Conservation (phyloP, 495 filamentous ascomycete species). For the Hypoxylon lienhwacheense region DNA sequence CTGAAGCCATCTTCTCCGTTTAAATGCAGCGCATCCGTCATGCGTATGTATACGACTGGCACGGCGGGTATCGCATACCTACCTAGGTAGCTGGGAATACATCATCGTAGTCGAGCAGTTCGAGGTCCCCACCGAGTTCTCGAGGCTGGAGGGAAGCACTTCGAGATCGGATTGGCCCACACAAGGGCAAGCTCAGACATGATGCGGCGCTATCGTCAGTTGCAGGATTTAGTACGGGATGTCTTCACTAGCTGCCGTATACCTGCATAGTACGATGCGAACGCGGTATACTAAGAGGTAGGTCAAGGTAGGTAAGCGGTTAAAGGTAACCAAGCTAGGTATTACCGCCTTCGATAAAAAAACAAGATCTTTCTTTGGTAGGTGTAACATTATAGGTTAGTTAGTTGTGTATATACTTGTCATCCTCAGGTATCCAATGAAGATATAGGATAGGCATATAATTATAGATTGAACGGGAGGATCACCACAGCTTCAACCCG, state of each 20-base stretch:
- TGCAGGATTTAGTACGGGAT: conserved; percentile 24
- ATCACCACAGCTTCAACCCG: conserved; percentile 20
- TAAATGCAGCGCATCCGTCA: not conserved
- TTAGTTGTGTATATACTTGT: too few relatives aligned
- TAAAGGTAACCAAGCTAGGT: conserved; percentile 4
- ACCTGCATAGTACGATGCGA: too few relatives aligned
- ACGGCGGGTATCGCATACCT: conserved; percentile 7
- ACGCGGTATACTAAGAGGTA: too few relatives aligned
- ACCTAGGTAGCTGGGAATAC: too few relatives aligned
- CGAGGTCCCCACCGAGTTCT: conserved; percentile 15
- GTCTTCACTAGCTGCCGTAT: conserved; percentile 1
- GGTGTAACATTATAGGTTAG: too few relatives aligned
- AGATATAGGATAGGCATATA: too few relatives aligned
- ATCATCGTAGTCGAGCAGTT: conserved; percentile 6
- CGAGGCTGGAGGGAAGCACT: conserved; percentile 24
- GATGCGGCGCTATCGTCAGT: conserved; percentile 25
- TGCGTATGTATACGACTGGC: conserved; percentile 1
- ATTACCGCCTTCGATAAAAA: conserved; percentile 13
- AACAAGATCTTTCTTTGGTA: conserved; percentile 5
- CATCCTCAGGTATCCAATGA: not conserved
- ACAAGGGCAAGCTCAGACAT: conserved; percentile 17
- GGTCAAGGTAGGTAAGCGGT: too few relatives aligned
- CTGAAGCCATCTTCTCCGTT: conserved; percentile 14
- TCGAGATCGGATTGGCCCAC: conserved; percentile 16
- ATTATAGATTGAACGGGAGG: conserved; percentile 20